Base-by-base conservation (phyloP, 2,329 filamentous ascomycete species). In the Sporothrix humicola region DNA sequence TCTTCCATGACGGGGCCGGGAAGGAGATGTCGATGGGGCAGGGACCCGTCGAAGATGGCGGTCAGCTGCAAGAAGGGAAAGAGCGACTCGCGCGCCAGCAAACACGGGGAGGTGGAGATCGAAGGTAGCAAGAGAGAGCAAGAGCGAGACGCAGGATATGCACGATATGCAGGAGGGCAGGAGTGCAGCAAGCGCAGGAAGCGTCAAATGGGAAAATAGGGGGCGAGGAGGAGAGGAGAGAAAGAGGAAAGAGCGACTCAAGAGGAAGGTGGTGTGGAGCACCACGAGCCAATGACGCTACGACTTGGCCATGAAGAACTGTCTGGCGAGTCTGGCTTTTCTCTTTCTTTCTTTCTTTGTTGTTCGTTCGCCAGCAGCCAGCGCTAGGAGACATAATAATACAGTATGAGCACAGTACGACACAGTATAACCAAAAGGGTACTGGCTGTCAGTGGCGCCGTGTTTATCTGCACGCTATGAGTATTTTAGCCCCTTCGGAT, bases 141-240 rank as follows among this genome's bases (percentile, higher is more conserved):
- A 26, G 63, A 44, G 50, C 59, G 59, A 44, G 31, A 66, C 46
- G 46, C 46, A 66, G 48, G 59, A 66, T 50, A 48, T 50, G 52
- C 31, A 69, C 48, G 17, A 58, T 68, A 73, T 75, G 74, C 74
- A 75, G 73, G 74, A 71, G 56, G 71, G 72, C 37, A 73, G 74
- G 73, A 75, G 74, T 73, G 71, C 73, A 74, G 74, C 52, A 69
- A 50, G 56, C 37, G 54, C 52, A 71, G 54, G 56, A 66, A 69
- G 50, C 46, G 66, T 54, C 48, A 54, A 54, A 52, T 65, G 31
- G 48, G 26, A 52, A 20, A 69, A 68, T 20, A 52, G 48, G 48
- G 44, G 48, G 42, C 42, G 59, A 65, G 13, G 17, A 61, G 58
- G 58, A 37, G 58, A 17, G 59, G 13, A 42, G 61, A 42, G 61